These are phyloP conservation scores for Aspergillus viridinutans DNA, from an alignment of 2,329 filamentous ascomycete species.

Conservation along the genomic window DNA sequence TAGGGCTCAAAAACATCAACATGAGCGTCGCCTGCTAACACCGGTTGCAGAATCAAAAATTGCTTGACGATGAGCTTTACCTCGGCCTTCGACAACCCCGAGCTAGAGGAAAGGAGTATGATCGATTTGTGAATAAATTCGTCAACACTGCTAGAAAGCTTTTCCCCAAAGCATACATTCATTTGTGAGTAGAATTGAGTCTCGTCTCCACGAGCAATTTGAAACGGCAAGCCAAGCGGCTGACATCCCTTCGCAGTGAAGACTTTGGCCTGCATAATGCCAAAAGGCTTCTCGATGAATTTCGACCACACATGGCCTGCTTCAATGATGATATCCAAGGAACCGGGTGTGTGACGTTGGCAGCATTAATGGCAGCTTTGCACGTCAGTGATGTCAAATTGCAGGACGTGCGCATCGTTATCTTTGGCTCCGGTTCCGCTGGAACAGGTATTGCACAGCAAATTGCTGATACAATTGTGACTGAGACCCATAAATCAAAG, in stretches of 20 bases:
- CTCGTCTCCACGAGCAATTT: neutral
- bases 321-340: conserved; percentile 93
- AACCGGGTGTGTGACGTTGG: conserved; percentile 81
- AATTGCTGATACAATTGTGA: conserved; percentile 71
- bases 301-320: conserved; percentile 68
- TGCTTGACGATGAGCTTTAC: conserved; percentile 74
- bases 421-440: conserved; percentile 78
- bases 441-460: conserved; percentile 85
- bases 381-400: conserved; percentile 65
- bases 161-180: conserved; percentile 77
- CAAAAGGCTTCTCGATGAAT: conserved; percentile 69
- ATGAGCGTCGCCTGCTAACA: neutral
- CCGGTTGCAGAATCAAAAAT: conserved; percentile 56
- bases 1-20: conserved; percentile 16
- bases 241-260: conserved; percentile 45
- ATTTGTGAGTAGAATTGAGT: conserved; percentile 52
- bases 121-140: conserved; percentile 72
- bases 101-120: conserved; percentile 67
- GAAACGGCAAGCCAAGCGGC: neutral
- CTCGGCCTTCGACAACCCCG: conserved; percentile 67
- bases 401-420: conserved; percentile 64
- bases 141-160: conserved; percentile 62
- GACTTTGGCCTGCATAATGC: conserved; percentile 80
- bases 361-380: conserved; percentile 72
- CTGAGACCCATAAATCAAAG: conserved; percentile 61